Conservation (phyloP, 306 rosid species). For the Luffa acutangula region DNA sequence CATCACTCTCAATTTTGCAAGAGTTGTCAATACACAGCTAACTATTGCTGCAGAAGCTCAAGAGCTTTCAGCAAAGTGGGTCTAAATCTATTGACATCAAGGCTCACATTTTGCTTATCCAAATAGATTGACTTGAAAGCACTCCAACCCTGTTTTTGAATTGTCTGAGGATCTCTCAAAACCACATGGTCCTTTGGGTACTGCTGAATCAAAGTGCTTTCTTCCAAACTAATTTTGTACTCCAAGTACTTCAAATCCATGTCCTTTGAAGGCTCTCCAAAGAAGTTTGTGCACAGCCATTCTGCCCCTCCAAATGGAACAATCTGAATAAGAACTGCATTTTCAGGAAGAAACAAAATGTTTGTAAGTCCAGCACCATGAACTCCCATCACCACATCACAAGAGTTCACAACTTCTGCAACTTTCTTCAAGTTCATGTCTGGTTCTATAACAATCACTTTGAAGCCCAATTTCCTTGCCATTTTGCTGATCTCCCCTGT, state of each 20-base stretch:
- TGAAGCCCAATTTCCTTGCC: constrained; percentile 55
- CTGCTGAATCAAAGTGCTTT: constrained; percentile 58
- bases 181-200: constrained; percentile 49
- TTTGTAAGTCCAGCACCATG: constrained; percentile 94
- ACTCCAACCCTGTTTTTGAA: constrained; percentile 43
- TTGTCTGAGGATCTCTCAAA: constrained; percentile 39
- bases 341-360: constrained; percentile 71
- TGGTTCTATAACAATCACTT: constrained; percentile 43
- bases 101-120: constrained; percentile 58
- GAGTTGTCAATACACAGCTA: neutral
- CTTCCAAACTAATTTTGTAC: constrained; percentile 49
- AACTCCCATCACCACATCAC: constrained; percentile 86
- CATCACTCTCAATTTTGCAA: too few relatives aligned
- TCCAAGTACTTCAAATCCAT: constrained; percentile 73
- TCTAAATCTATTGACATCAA: constrained; percentile 56
- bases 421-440: constrained; percentile 27
- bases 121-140: constrained; percentile 44
- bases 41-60: constrained; percentile 53
- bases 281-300: constrained; percentile 49
- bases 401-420: constrained; percentile 58
- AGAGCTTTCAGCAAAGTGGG: constrained; percentile 59
- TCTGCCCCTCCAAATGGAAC: constrained; percentile 67
- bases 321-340: constrained; percentile 64
- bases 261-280: constrained; percentile 46
- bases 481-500: constrained; percentile 31